Conservation (phyloP, 2,329 filamentous ascomycete species). For the Apiospora koreana region DNA sequence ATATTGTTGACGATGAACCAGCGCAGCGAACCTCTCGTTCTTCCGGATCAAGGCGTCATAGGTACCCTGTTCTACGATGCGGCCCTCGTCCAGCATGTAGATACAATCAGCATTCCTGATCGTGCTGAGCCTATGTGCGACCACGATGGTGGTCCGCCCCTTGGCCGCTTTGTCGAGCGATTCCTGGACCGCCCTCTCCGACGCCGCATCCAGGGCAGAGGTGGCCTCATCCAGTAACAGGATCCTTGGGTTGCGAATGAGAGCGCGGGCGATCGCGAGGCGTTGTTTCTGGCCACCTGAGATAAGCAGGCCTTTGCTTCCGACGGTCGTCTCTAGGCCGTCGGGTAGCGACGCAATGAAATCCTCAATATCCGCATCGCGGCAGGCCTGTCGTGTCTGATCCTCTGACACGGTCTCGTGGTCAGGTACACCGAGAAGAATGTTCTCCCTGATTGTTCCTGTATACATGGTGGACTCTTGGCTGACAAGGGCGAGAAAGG, state of each 20-base stretch:
- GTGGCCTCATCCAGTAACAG: slow-evolving; percentile 94
- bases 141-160: slow-evolving; percentile 90
- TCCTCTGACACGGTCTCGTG: slow-evolving; percentile 49
- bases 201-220: slow-evolving; percentile 89
- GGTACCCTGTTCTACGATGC: neutral
- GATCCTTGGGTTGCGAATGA: slow-evolving; percentile 70
- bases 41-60: neutral
- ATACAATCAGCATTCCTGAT: slow-evolving; percentile 70
- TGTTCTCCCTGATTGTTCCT: slow-evolving; percentile 58
- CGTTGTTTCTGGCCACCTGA: slow-evolving; percentile 47
- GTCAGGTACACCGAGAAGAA: slow-evolving; percentile 59
- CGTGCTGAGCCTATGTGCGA: slow-evolving; percentile 91
- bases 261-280: slow-evolving; percentile 44
- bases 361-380: slow-evolving; percentile 64
- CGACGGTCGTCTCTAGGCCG: slow-evolving; percentile 44
- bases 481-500: slow-evolving; percentile 56
- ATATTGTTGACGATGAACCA: too few species aligned
- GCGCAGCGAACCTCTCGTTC: neutral
- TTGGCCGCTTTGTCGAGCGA: slow-evolving; percentile 83
- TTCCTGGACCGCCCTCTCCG: slow-evolving; percentile 89
- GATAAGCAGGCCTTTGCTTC: slow-evolving; percentile 28
- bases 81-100: neutral
- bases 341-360: slow-evolving; percentile 59
- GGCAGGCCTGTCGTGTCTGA: too few species aligned
- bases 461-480: slow-evolving; percentile 60